Evolutionary conservation across 352 stramenopile species (phyloP), one percentile per base, ranked within the genome.

Genomic region (Elongisporangium senticosum): DNA sequence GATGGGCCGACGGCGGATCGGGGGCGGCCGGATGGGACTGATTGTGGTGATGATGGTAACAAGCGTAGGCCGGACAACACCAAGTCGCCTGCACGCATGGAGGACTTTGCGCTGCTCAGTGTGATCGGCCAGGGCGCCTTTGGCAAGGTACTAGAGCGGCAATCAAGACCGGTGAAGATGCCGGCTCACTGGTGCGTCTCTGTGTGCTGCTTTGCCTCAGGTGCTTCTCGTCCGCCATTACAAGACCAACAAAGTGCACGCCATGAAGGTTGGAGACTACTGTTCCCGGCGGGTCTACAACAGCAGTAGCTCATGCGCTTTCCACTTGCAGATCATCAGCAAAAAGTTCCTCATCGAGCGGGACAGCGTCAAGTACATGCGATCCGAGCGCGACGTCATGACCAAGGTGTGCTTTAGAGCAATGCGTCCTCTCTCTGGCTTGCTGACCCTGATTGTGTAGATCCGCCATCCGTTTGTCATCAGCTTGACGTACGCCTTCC

Each of bases 41-140:
- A 37, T 5, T 37, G 26, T 7, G 26, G 8, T 11, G 26, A 11
- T 11, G 8, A 10, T 4, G 33, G n/a, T n/a, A n/a, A n/a, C n/a
- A n/a, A 2, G 7, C 7, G 11, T 10, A 43, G 33, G 13, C 13
- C 17, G 11, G 33, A 43, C 2, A 10, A 43, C 11, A 4, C 11
- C 10, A 43, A 43, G 8, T 15, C 33, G 33, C 33, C 33, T 43
- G 33, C 33, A 43, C 33, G 33, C 19, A 79, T 98, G 13, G 89
- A 95, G 23, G 97, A 99, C 74, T 99, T 99, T 73, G 77, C 98
- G 61, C 69, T 99, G 24, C 76, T 99, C 19, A 97, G 90, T 55
- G 94, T 99, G n/a, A 98, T 99, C 49, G 83, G 83, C 5, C 83
- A 92, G 61, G 83, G 83, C 19, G 78, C 83, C n/a, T 92, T 92